Percentiles rank a stretch among this genome's conserved stretches.
phyloP scores from a whole-genome alignment of 2,329 filamentous ascomycete genomes.

The Botrytis porri region DNA sequence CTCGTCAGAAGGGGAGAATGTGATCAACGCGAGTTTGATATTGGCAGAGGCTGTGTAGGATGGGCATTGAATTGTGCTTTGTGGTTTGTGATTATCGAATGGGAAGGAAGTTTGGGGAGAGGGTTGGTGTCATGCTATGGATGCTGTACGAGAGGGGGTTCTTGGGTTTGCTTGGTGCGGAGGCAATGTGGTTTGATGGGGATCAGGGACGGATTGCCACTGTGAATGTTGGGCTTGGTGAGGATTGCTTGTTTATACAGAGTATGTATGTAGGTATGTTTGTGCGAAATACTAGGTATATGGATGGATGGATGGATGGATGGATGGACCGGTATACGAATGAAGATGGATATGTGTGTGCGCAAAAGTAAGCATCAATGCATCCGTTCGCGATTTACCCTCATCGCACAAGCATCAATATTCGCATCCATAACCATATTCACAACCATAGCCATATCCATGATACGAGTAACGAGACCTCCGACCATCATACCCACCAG shows the following conservation, averaged over 20 bases:
- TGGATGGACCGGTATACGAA: background rate
- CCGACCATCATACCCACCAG: no score
- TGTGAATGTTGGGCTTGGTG: background rate
- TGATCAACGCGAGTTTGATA: background rate
- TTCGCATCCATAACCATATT: background rate
- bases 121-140: background rate
- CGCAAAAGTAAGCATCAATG: background rate
- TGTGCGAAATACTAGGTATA: background rate
- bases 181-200: background rate
- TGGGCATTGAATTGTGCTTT: background rate
- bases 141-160: background rate
- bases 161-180: background rate
- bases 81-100: background rate
- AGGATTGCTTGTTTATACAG: background rate
- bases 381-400: background rate
- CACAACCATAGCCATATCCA: background rate
- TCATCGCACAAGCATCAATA: background rate
- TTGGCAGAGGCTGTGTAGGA: slow-evolving; percentile 5
- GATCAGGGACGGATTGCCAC: background rate
- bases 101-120: background rate
- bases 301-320: background rate
- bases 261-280: background rate
- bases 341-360: background rate
- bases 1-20: background rate
- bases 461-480: no score